Evolutionary conservation across 495 filamentous ascomycete species (phyloP).

Genomic region (Neurospora terricola): DNA sequence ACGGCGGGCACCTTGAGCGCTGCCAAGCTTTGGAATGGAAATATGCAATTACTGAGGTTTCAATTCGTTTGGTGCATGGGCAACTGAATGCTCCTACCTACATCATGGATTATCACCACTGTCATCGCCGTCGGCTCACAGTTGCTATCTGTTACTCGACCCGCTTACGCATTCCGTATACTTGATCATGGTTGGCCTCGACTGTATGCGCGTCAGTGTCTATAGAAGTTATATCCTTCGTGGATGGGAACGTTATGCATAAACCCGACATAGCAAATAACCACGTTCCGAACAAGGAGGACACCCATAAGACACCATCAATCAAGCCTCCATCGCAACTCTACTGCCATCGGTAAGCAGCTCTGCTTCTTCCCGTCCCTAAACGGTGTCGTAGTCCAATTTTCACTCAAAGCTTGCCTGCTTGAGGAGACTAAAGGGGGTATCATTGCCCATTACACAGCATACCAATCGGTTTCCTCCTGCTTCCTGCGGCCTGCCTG

Average conservation of each 20-base stretch:
- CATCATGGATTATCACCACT: neutral
- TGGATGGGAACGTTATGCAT: neutral
- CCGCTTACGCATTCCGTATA: neutral
- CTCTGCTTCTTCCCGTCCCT: neutral
- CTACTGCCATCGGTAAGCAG: neutral
- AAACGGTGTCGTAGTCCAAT: neutral
- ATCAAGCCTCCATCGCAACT: neutral
- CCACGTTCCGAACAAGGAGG: neutral
- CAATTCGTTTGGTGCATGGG: neutral
- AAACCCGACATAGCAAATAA: neutral
- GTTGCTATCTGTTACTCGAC: neutral
- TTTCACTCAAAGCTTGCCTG: neutral
- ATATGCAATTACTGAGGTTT: neutral
- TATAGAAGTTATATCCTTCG: neutral
- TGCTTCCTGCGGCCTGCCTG: neutral
- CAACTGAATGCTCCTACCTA: neutral
- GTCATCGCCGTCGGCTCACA: neutral
- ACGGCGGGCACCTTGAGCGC: neutral
- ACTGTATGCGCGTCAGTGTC: neutral
- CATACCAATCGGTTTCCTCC: neutral
- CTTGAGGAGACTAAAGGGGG: neutral
- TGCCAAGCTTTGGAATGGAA: neutral
- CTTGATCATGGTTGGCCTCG: neutral
- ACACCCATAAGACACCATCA: neutral
- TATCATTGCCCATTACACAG: neutral